A percentile compares a stretch with the other conserved stretches of the same genome.
Conservation (phyloP, 805 yeast genomes). For the Barnettozyma vustinii region DNA sequence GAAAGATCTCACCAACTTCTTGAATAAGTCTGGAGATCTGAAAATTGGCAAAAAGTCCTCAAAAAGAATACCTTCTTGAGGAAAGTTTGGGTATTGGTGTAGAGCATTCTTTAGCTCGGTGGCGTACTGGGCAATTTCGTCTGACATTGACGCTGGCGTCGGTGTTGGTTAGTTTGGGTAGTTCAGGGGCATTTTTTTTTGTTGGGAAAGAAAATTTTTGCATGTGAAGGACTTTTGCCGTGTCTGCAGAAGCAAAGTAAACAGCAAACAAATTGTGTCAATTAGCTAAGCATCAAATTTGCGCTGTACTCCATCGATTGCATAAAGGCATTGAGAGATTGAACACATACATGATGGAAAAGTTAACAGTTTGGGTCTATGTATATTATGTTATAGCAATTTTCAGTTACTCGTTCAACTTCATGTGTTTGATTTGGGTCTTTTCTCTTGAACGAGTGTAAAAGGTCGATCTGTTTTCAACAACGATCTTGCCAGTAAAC, state of each 20-base stretch:
- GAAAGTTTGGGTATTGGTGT: conserved; percentile 89
- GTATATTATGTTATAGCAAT: no score
- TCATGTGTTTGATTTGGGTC: conserved; percentile 11
- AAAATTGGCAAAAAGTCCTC: conserved; percentile 97
- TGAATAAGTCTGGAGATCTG: conserved; percentile 74
- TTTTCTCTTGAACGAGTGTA: conserved; percentile 22
- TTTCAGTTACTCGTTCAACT: conserved; percentile 3
- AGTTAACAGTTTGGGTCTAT: background rate
- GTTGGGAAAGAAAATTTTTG: background rate
- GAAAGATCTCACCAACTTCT: conserved; percentile 76
- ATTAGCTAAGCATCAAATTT: background rate
- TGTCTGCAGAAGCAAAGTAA: no score
- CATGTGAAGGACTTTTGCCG: background rate
- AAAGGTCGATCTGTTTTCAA: conserved; percentile 29
- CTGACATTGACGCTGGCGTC: conserved; percentile 2
- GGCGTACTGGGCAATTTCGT: conserved; percentile 27
- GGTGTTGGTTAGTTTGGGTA: background rate
- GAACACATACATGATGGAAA: background rate
- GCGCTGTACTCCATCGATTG: no score
- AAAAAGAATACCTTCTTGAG: conserved; percentile 84
- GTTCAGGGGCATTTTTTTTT: background rate
- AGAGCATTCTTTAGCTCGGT: conserved; percentile 47
- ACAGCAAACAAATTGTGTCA: background rate
- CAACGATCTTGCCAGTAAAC: conserved; percentile 20
- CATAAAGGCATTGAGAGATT: no score